Percentiles rank a stretch among this genome's conserved stretches.
Evolutionary conservation across 257 asterid genomes (phyloP).

Genomic region (Schizonepeta tenuifolia): DNA sequence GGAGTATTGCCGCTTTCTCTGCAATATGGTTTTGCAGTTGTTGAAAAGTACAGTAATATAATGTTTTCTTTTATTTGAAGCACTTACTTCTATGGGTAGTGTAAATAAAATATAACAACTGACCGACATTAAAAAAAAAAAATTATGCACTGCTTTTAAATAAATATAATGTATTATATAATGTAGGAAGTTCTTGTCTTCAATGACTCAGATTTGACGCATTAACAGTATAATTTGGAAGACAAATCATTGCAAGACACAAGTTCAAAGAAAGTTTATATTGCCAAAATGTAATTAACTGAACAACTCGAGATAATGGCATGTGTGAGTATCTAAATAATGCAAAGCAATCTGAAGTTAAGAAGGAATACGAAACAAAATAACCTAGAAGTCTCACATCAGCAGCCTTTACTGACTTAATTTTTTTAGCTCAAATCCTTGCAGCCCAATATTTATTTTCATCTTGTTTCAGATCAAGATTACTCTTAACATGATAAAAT

Average conservation of each 20-base stretch:
- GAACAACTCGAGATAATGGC: not conserved
- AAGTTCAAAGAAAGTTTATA: not conserved
- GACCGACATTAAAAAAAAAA: slow-evolving; percentile 8
- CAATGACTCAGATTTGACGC: not conserved
- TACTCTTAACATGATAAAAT: slow-evolving; percentile 20
- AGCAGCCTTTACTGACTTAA: not conserved
- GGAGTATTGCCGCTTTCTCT: slow-evolving; percentile 98
- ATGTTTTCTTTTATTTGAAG: slow-evolving; percentile 34
- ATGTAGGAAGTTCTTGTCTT: slow-evolving; percentile 19
- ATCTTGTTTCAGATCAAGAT: not conserved
- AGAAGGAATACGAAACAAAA: not conserved
- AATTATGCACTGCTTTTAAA: not conserved
- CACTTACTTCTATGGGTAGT: slow-evolving; percentile 3
- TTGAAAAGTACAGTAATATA: slow-evolving; percentile 70
- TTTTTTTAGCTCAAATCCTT: not conserved
- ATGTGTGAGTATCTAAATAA: not conserved
- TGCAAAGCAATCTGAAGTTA: not conserved
- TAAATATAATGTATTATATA: not conserved
- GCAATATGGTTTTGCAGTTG: slow-evolving; percentile 87
- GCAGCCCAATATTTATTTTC: not conserved
- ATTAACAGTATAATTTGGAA: not conserved
- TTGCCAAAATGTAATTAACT: not conserved
- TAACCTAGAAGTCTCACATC: not conserved
- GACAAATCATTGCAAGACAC: not conserved
- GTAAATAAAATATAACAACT: slow-evolving; percentile 8